These are phyloP conservation scores for Phycomyces blakesleeanus DNA, from an alignment of 192 early-diverging fungal genomes.

Conservation along the genomic window DNA sequence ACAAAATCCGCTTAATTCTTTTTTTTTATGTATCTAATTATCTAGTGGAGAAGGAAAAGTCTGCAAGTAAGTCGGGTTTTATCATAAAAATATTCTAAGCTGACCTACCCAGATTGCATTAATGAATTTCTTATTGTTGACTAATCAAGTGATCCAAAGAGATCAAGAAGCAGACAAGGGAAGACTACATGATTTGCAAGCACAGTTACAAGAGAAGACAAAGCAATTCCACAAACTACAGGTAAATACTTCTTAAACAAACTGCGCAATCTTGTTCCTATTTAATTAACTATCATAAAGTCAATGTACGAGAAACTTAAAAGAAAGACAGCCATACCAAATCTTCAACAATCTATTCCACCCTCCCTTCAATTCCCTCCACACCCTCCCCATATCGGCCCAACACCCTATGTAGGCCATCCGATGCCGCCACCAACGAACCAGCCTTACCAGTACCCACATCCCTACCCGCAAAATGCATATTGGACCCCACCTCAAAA, in stretches of 20 bases:
- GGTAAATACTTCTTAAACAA: constrained; percentile 14
- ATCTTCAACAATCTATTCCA: background rate
- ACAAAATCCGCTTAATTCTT: background rate
- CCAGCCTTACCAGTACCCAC: background rate
- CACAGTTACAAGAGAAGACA: constrained; percentile 43
- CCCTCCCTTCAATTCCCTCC: background rate
- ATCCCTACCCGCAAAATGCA: background rate
- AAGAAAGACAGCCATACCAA: constrained; percentile 15
- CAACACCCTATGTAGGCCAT: background rate
- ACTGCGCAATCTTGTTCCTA: too few species aligned
- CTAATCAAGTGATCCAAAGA: constrained; percentile 35
- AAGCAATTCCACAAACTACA: constrained; percentile 52
- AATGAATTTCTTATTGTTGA: too few species aligned
- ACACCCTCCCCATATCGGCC: background rate
- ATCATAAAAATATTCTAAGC: background rate
- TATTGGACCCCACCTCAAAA: too few species aligned
- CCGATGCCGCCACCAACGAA: background rate
- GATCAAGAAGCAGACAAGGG: constrained; percentile 36
- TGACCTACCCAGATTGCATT: too few species aligned
- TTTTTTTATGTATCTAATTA: background rate
- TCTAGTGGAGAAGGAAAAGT: constrained; percentile 24
- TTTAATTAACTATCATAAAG: too few species aligned
- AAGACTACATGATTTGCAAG: constrained; percentile 32
- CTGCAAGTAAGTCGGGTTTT: constrained; percentile 1
- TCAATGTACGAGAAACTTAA: constrained; percentile 37